phyloP scores from a whole-genome alignment of 345 rosid species.

The Moringa oleifera region DNA sequence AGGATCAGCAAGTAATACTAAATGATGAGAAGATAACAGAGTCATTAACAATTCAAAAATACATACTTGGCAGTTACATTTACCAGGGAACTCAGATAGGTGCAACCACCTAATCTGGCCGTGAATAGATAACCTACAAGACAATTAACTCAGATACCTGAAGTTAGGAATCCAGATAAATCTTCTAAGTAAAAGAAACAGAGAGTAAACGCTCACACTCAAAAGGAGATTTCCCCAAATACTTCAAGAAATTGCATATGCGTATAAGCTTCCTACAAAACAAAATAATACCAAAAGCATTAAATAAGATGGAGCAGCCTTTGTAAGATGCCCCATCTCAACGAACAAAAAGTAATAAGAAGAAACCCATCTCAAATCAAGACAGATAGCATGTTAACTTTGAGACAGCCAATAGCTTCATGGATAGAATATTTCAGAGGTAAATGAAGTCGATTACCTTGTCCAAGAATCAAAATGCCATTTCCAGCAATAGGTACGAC shows the following conservation, averaged over 20 bases:
- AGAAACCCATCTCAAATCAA: neutral
- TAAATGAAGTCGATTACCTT: constrained; percentile 37
- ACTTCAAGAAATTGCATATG: constrained; percentile 55
- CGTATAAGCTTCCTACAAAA: constrained; percentile 54
- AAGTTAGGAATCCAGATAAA: neutral
- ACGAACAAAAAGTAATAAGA: too few relatives aligned
- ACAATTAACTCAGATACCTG: neutral
- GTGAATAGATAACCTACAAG: constrained; percentile 27
- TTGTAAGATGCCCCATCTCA: too few relatives aligned
- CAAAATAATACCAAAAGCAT: neutral
- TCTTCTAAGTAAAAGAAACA: neutral
- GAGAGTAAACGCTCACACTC: constrained; percentile 24
- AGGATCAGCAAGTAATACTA: neutral
- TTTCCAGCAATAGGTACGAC: constrained; percentile 43
- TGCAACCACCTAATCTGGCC: constrained; percentile 21
- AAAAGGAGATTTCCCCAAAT: constrained; percentile 19
- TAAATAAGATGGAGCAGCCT: too few relatives aligned
- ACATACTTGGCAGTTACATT: constrained; percentile 20
- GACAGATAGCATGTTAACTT: neutral
- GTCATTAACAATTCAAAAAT: neutral
- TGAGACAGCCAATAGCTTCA: neutral
- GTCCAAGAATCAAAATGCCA: constrained; percentile 62
- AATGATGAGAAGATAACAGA: neutral
- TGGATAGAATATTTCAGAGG: neutral
- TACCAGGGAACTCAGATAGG: constrained; percentile 19